Evolutionary conservation across 768 basidiomycete species (phyloP).

Genomic region (Tulasnella sp.): DNA sequence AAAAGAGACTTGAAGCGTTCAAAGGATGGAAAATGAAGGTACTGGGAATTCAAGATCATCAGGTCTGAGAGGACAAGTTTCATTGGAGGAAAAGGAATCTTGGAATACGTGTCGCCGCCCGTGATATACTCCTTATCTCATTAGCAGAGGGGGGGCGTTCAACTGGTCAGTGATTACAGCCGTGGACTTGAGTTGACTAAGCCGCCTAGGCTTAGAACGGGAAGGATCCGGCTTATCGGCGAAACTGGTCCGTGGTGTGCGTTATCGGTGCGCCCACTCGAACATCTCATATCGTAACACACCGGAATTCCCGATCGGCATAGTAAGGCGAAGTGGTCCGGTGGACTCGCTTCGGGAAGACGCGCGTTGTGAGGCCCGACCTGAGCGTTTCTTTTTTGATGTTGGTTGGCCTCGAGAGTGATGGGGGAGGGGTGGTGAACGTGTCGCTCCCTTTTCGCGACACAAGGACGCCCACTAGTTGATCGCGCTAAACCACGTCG

Average conservation of each 20-base stretch:
- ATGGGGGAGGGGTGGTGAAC: neutral
- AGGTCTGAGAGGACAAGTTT: neutral
- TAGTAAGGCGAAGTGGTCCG: neutral
- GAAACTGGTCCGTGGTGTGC: neutral
- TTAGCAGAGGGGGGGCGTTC: neutral
- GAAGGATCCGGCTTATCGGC: neutral
- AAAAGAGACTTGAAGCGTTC: neutral
- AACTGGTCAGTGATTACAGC: neutral
- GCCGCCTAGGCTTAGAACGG: neutral
- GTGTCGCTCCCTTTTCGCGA: neutral
- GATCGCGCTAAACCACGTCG: neutral
- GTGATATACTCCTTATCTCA: neutral
- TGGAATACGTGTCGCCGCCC: neutral
- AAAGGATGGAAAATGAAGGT: neutral
- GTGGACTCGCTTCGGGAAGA: conserved; percentile 3
- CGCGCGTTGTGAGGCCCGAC: too few relatives aligned
- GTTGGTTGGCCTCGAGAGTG: neutral
- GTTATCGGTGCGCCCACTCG: neutral
- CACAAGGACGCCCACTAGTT: neutral
- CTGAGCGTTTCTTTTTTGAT: neutral
- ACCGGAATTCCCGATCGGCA: conserved; percentile 1
- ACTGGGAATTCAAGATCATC: neutral
- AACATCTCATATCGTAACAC: conserved; percentile 2
- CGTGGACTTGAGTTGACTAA: neutral
- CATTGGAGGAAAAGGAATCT: neutral